Percentiles rank a stretch among this genome's conserved stretches.
Conservation (phyloP, 805 yeast genomes). For the Cyberlindnera nakhonratchasimensis region DNA sequence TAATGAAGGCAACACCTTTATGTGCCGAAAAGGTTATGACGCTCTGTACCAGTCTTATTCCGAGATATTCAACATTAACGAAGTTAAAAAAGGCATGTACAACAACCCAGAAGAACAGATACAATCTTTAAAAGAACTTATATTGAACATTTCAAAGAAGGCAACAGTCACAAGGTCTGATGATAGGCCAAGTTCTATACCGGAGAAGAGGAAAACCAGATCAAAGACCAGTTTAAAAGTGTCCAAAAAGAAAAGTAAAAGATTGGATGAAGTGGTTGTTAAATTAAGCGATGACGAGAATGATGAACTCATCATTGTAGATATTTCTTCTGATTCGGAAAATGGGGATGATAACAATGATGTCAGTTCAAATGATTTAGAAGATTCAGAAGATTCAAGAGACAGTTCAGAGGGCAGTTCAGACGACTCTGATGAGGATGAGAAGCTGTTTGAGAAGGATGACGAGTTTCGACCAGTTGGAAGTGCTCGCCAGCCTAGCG, state of each 20-base stretch:
- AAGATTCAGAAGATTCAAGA: constrained; percentile 12
- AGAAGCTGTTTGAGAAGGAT: constrained; percentile 10
- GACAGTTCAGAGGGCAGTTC: background rate
- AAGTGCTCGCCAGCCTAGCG: background rate
- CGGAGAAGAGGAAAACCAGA: background rate
- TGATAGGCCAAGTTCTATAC: too few relatives aligned
- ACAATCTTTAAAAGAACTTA: constrained; percentile 24
- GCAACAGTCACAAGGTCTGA: too few relatives aligned
- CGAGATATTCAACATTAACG: constrained; percentile 22
- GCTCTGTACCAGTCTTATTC: constrained; percentile 29
- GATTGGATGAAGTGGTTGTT: constrained; percentile 12
- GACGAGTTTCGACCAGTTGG: constrained; percentile 30
- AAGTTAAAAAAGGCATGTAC: constrained; percentile 18
- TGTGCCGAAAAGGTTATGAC: constrained; percentile 34
- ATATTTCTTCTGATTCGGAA: background rate
- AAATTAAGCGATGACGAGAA: constrained; percentile 5
- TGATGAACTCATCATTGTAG: background rate
- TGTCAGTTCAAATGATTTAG: constrained; percentile 17
- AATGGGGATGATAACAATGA: constrained; percentile 6
- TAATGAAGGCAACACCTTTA: constrained; percentile 30
- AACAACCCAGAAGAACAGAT: constrained; percentile 28
- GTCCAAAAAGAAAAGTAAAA: background rate
- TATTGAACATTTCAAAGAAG: constrained; percentile 10
- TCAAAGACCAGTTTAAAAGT: too few relatives aligned
- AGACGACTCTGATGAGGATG: constrained; percentile 11